Conservation (phyloP, 768 basidiomycete species). For the Amanita muscaria region DNA sequence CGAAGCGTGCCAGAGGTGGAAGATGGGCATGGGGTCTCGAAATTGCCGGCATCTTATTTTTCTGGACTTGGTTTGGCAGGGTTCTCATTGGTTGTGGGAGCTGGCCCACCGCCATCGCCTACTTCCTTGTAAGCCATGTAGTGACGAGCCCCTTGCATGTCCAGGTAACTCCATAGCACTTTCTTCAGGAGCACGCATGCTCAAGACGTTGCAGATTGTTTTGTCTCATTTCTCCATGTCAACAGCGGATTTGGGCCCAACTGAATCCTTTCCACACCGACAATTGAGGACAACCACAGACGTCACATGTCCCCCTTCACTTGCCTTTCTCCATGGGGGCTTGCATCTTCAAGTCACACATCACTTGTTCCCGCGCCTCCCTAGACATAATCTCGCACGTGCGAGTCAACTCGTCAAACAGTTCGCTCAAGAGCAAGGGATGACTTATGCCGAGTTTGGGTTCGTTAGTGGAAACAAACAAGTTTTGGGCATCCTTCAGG, state of each 20-base stretch:
- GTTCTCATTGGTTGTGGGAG: slow-evolving; percentile 64
- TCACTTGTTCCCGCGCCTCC: slow-evolving; percentile 92
- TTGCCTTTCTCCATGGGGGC: slow-evolving; percentile 94
- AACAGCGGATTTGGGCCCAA: slow-evolving; percentile 81
- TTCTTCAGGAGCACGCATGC: slow-evolving; percentile 1
- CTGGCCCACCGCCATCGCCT: slow-evolving; percentile 61
- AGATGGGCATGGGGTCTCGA: slow-evolving; percentile 77
- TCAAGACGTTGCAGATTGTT: slow-evolving; percentile 56
- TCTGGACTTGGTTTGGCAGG: slow-evolving; percentile 81
- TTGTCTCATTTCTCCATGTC: slow-evolving; percentile 97
- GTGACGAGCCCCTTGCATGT: slow-evolving; percentile 89
- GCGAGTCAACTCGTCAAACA: slow-evolving; percentile 82
- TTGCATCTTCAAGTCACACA: slow-evolving; percentile 96
- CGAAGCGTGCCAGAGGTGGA: slow-evolving; percentile 55
- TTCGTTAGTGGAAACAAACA: slow-evolving; percentile 82
- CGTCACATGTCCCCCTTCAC: slow-evolving; percentile 75
- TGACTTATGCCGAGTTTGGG: slow-evolving; percentile 87
- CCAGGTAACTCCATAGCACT: slow-evolving; percentile 48
- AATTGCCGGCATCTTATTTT: slow-evolving; percentile 64
- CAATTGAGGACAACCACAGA: slow-evolving; percentile 98
- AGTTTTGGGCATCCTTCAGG: slow-evolving; percentile 71
- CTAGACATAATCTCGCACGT: slow-evolving; percentile 81
- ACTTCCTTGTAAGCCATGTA: slow-evolving; percentile 78
- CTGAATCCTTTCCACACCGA: slow-evolving; percentile 87
- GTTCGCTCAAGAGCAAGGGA: slow-evolving; percentile 76